phyloP scores from a whole-genome alignment of 2,329 filamentous ascomycete genomes.

The Sclerotinia borealis region DNA sequence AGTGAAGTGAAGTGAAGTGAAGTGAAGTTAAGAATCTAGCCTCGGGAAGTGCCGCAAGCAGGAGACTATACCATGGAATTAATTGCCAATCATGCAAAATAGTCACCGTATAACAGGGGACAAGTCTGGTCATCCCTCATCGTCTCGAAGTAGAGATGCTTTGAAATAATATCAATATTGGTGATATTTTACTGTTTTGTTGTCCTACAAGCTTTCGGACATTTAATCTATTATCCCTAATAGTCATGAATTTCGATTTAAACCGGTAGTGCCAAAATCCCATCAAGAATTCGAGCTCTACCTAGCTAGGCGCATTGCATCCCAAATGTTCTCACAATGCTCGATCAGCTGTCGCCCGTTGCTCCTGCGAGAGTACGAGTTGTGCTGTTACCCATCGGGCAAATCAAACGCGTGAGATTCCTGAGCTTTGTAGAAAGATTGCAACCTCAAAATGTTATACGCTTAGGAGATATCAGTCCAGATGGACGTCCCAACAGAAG shows the following conservation, averaged over 20 bases:
- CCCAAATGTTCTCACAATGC: conserved; percentile 60
- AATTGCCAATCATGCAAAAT: conserved; percentile 2
- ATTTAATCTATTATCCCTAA: conserved; percentile 2
- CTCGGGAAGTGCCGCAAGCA: background rate
- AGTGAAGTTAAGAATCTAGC: conserved; percentile 5
- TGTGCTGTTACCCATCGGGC: conserved; percentile 78
- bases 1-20: background rate
- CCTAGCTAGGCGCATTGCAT: conserved; percentile 23
- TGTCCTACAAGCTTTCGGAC: background rate
- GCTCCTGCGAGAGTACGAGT: conserved; percentile 87
- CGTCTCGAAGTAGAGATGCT: background rate
- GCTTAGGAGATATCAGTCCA: conserved; percentile 78
- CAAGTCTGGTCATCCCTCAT: conserved; percentile 6
- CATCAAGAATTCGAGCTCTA: conserved; percentile 5
- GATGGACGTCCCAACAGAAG: conserved; percentile 82
- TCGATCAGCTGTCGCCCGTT: conserved; percentile 84
- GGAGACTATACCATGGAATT: background rate
- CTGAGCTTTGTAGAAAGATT: conserved; percentile 71
- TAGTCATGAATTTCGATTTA: background rate
- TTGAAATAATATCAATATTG: background rate
- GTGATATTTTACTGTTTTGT: background rate
- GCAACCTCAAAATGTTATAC: conserved; percentile 72
- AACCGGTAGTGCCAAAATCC: background rate
- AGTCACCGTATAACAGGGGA: conserved; percentile 12
- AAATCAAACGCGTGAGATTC: conserved; percentile 78